phyloP scores from a whole-genome alignment of 257 asterid genomes.

The Solanum tacnaense region DNA sequence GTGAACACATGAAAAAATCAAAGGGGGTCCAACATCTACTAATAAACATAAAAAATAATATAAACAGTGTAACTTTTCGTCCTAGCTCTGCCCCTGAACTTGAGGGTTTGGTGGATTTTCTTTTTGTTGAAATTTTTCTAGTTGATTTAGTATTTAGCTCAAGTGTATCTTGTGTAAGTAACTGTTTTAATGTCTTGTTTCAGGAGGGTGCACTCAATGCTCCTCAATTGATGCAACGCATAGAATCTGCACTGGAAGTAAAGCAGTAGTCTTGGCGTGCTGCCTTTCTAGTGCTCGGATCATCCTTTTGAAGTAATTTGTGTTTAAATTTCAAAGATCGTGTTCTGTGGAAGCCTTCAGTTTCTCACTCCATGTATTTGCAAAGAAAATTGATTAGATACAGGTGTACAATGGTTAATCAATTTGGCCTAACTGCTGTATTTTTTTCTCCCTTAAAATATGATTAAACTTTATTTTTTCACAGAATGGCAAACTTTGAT shows the following conservation, averaged over 20 bases:
- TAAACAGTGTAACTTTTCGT: not conserved
- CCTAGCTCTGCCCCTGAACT: not conserved
- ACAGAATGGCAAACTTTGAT: not conserved
- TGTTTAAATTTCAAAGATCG: not conserved
- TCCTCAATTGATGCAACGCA: constrained; percentile 53
- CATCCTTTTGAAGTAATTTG: not conserved
- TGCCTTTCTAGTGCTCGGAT: not conserved
- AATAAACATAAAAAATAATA: not conserved
- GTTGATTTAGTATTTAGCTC: not conserved
- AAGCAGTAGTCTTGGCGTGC: constrained; percentile 34
- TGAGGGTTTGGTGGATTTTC: not conserved
- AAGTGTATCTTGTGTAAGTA: not conserved
- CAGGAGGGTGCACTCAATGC: constrained; percentile 89
- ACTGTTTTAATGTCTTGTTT: not conserved
- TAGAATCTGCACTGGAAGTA: constrained; percentile 60
- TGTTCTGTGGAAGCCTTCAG: not conserved
- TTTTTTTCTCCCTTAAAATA: not conserved
- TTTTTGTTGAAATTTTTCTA: not conserved
- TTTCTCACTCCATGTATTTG: not conserved
- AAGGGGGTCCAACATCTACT: not conserved
- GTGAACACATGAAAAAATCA: not conserved
- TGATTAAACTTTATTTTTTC: not conserved
- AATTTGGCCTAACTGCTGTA: not conserved
- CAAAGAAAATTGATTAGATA: not conserved
- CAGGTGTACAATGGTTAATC: not conserved